Percentiles rank a stretch among this genome's conserved stretches.
phyloP scores from a whole-genome alignment of 345 rosid genomes.

The Stellera chamaejasme region DNA sequence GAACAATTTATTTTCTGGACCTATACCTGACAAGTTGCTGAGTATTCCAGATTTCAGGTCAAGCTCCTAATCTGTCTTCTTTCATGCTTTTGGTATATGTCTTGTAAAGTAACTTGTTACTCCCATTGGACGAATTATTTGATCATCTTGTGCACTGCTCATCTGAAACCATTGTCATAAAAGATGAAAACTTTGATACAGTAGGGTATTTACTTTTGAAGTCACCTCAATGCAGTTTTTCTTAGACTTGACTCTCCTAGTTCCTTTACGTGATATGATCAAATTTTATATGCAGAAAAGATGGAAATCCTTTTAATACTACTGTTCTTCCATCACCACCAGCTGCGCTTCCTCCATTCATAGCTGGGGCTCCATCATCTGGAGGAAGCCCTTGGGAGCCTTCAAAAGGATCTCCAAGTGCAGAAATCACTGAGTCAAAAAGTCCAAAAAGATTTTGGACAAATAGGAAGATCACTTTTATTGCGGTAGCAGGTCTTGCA shows the following conservation, averaged over 20 bases:
- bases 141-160: background rate
- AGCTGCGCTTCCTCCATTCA: conserved; percentile 37
- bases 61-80: conserved; percentile 6
- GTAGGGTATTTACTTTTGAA: background rate
- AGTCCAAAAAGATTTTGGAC: conserved; percentile 30
- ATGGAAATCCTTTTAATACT: conserved; percentile 90
- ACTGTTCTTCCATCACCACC: conserved; percentile 64
- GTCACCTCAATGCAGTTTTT: background rate
- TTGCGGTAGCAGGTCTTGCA: conserved; percentile 35
- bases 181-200: no score
- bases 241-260: background rate
- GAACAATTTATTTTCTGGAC: conserved; percentile 84
- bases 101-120: no score
- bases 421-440: conserved; percentile 28
- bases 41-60: conserved; percentile 72
- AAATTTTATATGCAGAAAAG: conserved; percentile 49
- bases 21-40: conserved; percentile 62
- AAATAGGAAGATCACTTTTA: conserved; percentile 28
- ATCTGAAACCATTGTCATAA: background rate
- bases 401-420: conserved; percentile 26
- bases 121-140: no score
- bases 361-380: conserved; percentile 31
- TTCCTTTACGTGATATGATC: conserved; percentile 2
- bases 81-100: background rate
- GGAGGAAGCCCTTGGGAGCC: conserved; percentile 18